Evolutionary conservation across 106 monocot species (phyloP), one percentile per base, ranked within the genome.

Genomic region (Narthecium ossifragum): DNA sequence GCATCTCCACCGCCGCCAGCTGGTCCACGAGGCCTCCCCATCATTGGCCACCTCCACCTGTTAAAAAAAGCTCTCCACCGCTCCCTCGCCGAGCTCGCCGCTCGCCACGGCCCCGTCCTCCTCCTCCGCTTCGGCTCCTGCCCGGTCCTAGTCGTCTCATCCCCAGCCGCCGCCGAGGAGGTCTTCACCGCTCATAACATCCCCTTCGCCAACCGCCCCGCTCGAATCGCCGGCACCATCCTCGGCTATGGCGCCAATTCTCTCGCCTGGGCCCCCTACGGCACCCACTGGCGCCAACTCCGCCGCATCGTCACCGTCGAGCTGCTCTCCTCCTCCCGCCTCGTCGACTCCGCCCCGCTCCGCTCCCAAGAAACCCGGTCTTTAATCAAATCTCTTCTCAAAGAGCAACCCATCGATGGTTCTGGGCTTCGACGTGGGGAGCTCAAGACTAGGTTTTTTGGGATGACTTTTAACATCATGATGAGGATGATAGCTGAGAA

Each of bases 51-150:
- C 38, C 59, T 60, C 39, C 37, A 41, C 39, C 59, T 41, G 24
- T 23, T 60, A 34, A 17, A 25, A 20, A 14, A 24, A 6, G 38
- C 37, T 23, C 37, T 39, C 36, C 59, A 41, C 38, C 37, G 36
- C 36, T 1, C 23, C 22, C 59, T 60, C 12, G 34, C 36, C 21
- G 6, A 40, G 4, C 59, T 60, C 59, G 37, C 39, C 25, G 22
- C 2, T 23, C 36, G 9, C 24, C 36, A 60, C 39, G 59, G 59
- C 59, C 40, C 52, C 23, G 24, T 41, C 22, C 24, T 60, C 21
- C 36, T 38, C 59, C 59, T 60, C 59, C 37, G 21, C 40, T 60
- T 60, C 7, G 59, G 59, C 39, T 60, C 40, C 39, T 38, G 59
- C 22, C 59, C 38, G 0, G 39, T 41, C 24, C 59, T 60, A 21